Evolutionary conservation across 1,284 basidiomycete genomes (phyloP).

Genomic region (Dichomitus squalens): DNA sequence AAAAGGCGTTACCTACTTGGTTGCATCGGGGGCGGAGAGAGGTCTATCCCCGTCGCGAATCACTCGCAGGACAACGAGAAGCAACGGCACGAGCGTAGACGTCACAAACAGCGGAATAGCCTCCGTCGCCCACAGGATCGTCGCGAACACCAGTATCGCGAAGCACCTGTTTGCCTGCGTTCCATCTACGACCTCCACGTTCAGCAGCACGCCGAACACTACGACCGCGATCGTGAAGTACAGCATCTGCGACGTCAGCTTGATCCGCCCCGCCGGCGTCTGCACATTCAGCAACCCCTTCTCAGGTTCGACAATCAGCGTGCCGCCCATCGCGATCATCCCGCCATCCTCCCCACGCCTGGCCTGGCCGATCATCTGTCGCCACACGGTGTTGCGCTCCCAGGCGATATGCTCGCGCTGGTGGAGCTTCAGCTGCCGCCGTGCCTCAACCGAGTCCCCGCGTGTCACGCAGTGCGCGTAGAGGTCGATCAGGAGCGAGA

Average conservation of each 20-base stretch:
- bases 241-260: slow-evolving; percentile 65
- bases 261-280: slow-evolving; percentile 65
- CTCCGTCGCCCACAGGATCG: slow-evolving; percentile 96
- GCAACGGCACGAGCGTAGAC: slow-evolving; percentile 85
- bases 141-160: slow-evolving; percentile 89
- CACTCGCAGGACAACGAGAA: slow-evolving; percentile 89
- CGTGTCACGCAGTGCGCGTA: slow-evolving; percentile 89
- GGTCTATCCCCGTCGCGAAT: slow-evolving; percentile 63
- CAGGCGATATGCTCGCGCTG: slow-evolving; percentile 94
- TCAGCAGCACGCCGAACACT: slow-evolving; percentile 65
- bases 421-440: slow-evolving; percentile 84
- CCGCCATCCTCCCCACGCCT: slow-evolving; percentile 59
- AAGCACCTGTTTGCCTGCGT: slow-evolving; percentile 90
- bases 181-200: slow-evolving; percentile 61
- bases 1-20: slow-evolving; percentile 64
- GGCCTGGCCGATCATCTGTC: slow-evolving; percentile 94
- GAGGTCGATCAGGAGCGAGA: slow-evolving; percentile 68
- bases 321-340: slow-evolving; percentile 46
- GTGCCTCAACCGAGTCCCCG: slow-evolving; percentile 74
- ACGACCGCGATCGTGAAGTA: slow-evolving; percentile 59
- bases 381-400: slow-evolving; percentile 96
- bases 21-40: slow-evolving; percentile 72
- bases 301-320: slow-evolving; percentile 56
- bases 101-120: slow-evolving; percentile 98
- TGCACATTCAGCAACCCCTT: slow-evolving; percentile 52